These are phyloP conservation scores for Pleoardoris graminearum DNA, from an alignment of 2,329 filamentous ascomycete genomes.

Conservation along the genomic window DNA sequence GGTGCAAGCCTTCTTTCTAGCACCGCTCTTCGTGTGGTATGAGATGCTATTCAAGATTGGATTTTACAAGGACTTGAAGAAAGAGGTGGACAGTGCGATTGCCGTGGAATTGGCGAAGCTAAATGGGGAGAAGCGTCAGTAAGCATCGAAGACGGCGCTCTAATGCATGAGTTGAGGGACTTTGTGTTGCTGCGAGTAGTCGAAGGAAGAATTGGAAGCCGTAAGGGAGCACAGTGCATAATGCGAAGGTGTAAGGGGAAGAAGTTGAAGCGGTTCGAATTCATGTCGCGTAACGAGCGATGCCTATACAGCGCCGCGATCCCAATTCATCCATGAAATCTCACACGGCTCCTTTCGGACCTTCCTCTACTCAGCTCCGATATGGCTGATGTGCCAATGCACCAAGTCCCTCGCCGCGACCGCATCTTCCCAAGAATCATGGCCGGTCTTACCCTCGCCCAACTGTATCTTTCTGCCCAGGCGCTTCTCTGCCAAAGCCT, in stretches of 20 bases:
- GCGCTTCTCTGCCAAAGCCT: slow-evolving; percentile 82
- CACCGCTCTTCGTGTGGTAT: slow-evolving; percentile 96
- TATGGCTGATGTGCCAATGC: slow-evolving; percentile 67
- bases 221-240: too few relatives aligned
- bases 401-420: slow-evolving; percentile 86
- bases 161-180: neutral
- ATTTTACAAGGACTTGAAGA: slow-evolving; percentile 67
- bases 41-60: slow-evolving; percentile 86
- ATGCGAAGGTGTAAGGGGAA: too few relatives aligned
- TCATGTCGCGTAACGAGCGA: too few relatives aligned
- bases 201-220: neutral
- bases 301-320: too few relatives aligned
- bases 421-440: slow-evolving; percentile 90
- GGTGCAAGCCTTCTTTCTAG: slow-evolving; percentile 86
- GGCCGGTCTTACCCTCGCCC: slow-evolving; percentile 62
- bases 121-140: slow-evolving; percentile 38
- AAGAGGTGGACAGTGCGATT: slow-evolving; percentile 37
- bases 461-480: slow-evolving; percentile 84
- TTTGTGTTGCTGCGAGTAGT: too few relatives aligned
- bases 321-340: neutral
- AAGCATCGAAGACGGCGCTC: neutral
- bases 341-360: neutral
- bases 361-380: neutral
- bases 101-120: slow-evolving; percentile 54
- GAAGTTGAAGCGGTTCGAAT: too few relatives aligned